Conservation (phyloP, 2,329 filamentous ascomycete species). For the Grosmannia huntii region DNA sequence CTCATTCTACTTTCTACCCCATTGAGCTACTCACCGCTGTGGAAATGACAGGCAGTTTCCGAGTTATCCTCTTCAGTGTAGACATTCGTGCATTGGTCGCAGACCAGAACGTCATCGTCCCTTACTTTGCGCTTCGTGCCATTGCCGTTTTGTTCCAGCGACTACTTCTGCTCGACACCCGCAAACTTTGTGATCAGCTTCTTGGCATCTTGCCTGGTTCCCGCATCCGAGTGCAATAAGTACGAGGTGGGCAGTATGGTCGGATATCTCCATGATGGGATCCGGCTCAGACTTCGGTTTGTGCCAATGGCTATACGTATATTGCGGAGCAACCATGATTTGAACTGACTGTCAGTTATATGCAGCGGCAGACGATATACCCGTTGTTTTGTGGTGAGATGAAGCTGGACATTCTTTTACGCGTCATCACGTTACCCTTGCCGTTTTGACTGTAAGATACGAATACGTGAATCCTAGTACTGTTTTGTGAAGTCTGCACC, state of each 20-base stretch:
- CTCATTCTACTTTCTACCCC: neutral
- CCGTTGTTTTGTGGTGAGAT: neutral
- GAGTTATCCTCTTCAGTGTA: neutral
- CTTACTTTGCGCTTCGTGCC: neutral
- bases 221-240: neutral
- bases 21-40: neutral
- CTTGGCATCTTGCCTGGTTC: neutral
- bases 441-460: neutral
- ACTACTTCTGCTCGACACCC: neutral
- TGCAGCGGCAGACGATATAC: neutral
- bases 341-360: neutral
- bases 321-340: no score
- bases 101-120: neutral
- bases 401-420: neutral
- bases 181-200: neutral
- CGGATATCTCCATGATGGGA: neutral
- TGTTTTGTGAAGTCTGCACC: no score
- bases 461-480: no score
- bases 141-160: neutral
- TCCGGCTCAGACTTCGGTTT: neutral
- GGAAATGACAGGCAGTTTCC: neutral
- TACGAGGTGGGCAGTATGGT: neutral
- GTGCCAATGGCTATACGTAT: neutral
- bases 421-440: neutral
- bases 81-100: neutral